phyloP scores from a whole-genome alignment of 176 grass and related monocot genomes.

The Poa pratensis region DNA sequence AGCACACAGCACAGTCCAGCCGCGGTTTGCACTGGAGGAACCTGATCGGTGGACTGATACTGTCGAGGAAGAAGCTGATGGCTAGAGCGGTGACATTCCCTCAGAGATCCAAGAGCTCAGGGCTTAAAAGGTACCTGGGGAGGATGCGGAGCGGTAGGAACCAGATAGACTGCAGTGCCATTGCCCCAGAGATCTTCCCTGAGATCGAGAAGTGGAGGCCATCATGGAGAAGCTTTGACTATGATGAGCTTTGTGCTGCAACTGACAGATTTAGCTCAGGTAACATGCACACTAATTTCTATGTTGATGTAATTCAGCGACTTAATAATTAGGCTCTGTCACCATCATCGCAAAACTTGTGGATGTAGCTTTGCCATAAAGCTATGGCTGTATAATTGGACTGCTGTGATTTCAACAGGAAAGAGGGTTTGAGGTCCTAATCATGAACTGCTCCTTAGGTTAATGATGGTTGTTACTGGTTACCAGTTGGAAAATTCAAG shows the following conservation, averaged over 20 bases:
- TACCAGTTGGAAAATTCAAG: constrained; percentile 31
- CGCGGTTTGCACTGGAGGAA: constrained; percentile 70
- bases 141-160: constrained; percentile 61
- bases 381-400: constrained; percentile 35
- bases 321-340: constrained; percentile 40
- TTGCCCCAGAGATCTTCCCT: constrained; percentile 61
- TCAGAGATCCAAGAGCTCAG: constrained; percentile 49
- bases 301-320: constrained; percentile 26
- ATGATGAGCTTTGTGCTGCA: constrained; percentile 72
- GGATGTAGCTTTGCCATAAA: constrained; percentile 41
- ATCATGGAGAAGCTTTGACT: constrained; percentile 94
- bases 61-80: constrained; percentile 76
- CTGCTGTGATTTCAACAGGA: constrained; percentile 21
- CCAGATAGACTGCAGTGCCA: constrained; percentile 51
- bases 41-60: constrained; percentile 72
- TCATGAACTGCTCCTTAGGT: constrained; percentile 47
- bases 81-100: constrained; percentile 70
- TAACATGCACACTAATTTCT: constrained; percentile 41
- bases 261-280: constrained; percentile 90
- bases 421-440: constrained; percentile 41
- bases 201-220: constrained; percentile 78
- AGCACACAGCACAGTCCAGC: constrained; percentile 53
- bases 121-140: constrained; percentile 65
- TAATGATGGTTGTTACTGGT: constrained; percentile 41
- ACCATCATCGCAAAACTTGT: constrained; percentile 44